Conservation (phyloP, 2,329 filamentous ascomycete genomes). For the Claviceps capensis region DNA sequence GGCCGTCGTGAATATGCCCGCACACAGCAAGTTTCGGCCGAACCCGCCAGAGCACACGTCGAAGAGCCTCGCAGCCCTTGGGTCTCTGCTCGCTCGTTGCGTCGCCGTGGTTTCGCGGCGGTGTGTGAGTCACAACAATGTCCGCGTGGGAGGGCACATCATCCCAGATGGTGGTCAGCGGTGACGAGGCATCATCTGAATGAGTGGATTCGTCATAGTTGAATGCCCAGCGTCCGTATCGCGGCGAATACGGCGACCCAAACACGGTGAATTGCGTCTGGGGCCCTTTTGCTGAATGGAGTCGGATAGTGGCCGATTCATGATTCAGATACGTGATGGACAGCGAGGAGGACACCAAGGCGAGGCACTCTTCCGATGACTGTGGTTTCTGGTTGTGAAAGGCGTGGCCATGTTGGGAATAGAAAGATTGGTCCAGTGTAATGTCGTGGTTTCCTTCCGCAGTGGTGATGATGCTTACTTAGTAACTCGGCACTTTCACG, state of each 20-base stretch:
- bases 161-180: slow-evolving; percentile 39
- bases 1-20: slow-evolving; percentile 57
- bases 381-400: slow-evolving; percentile 46
- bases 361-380: slow-evolving; percentile 37
- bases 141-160: slow-evolving; percentile 47
- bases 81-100: slow-evolving; percentile 23
- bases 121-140: slow-evolving; percentile 59
- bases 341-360: slow-evolving; percentile 37
- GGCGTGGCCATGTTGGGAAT: slow-evolving; percentile 33
- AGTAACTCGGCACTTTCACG: background rate
- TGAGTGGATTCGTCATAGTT: slow-evolving; percentile 33
- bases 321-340: slow-evolving; percentile 54
- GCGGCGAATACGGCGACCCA: slow-evolving; percentile 54
- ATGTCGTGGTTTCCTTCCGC: slow-evolving; percentile 59
- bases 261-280: slow-evolving; percentile 52
- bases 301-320: slow-evolving; percentile 34
- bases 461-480: background rate
- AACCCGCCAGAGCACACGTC: slow-evolving; percentile 42
- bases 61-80: slow-evolving; percentile 47
- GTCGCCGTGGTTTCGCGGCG: slow-evolving; percentile 47
- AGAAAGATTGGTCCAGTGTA: slow-evolving; percentile 53
- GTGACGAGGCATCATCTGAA: slow-evolving; percentile 2
- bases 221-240: slow-evolving; percentile 50
- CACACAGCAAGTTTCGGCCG: slow-evolving; percentile 53
- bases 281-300: slow-evolving; percentile 41